Percentiles rank a stretch among this genome's conserved stretches.
Evolutionary conservation across 805 yeast species (phyloP).

Genomic region (Ogataea saltuana): DNA sequence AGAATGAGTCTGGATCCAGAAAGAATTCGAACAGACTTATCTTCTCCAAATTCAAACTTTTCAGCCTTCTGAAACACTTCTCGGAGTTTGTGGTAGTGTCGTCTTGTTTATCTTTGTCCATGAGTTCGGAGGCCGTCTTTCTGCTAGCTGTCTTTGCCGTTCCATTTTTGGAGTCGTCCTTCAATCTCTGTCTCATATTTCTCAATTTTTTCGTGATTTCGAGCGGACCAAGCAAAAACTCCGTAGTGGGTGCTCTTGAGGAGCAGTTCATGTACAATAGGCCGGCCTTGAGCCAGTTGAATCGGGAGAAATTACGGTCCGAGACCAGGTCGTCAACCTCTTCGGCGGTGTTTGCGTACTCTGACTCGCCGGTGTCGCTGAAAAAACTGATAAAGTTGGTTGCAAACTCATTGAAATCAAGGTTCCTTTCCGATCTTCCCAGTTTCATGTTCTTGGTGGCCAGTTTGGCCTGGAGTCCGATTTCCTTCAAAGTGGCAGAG

Average conservation of each 20-base stretch:
- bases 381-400: slow-evolving; percentile 39
- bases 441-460: slow-evolving; percentile 62
- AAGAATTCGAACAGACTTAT: slow-evolving; percentile 66
- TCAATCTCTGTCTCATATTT: slow-evolving; percentile 36
- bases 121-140: slow-evolving; percentile 53
- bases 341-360: slow-evolving; percentile 17
- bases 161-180: slow-evolving; percentile 43
- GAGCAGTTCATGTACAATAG: slow-evolving; percentile 48
- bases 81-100: slow-evolving; percentile 65
- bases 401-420: slow-evolving; percentile 50
- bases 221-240: slow-evolving; percentile 72
- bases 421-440: slow-evolving; percentile 53
- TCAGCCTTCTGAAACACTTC: slow-evolving; percentile 41
- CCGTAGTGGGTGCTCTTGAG: slow-evolving; percentile 48
- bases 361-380: slow-evolving; percentile 29
- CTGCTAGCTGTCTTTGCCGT: slow-evolving; percentile 53
- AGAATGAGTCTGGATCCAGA: slow-evolving; percentile 73
- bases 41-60: slow-evolving; percentile 37
- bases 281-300: slow-evolving; percentile 65
- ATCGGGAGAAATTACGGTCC: slow-evolving; percentile 32
- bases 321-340: slow-evolving; percentile 25
- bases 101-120: slow-evolving; percentile 49
- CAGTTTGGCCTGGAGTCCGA: slow-evolving; percentile 62
- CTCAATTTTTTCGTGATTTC: slow-evolving; percentile 55
- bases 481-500: slow-evolving; percentile 59